phyloP scores from a whole-genome alignment of 495 filamentous ascomycete species.

The Lophium mytilinum region DNA sequence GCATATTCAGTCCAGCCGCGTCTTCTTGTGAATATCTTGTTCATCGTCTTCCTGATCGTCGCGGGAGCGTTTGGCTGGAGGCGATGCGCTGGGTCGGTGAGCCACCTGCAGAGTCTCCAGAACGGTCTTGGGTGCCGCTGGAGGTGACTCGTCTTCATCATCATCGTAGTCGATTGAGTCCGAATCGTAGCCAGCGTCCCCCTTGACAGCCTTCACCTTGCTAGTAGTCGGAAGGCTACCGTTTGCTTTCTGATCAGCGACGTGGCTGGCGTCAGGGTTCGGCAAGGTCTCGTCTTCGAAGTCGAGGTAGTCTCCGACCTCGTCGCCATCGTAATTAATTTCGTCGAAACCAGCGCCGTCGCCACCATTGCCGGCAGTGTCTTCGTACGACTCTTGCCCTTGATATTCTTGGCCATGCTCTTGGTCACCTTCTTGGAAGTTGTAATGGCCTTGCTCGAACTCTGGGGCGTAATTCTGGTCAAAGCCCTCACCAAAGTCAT shows the following conservation, averaged over 20 bases:
- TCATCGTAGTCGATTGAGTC: background rate
- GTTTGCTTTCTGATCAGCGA: background rate
- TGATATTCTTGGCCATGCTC: background rate
- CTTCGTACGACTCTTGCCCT: background rate
- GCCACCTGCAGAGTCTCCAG: background rate
- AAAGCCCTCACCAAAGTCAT: too few relatives aligned
- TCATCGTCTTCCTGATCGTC: background rate
- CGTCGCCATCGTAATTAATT: background rate
- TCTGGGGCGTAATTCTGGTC: too few relatives aligned
- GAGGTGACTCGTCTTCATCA: background rate
- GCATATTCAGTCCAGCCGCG: too few relatives aligned
- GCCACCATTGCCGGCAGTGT: background rate
- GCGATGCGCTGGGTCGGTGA: background rate
- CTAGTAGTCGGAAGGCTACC: background rate
- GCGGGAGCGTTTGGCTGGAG: constrained; percentile 1
- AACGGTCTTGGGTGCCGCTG: background rate
- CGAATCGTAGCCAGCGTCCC: background rate
- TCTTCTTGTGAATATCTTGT: background rate
- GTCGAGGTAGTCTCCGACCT: background rate
- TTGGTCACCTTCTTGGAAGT: background rate
- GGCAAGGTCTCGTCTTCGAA: background rate
- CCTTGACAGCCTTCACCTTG: background rate
- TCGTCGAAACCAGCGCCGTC: background rate
- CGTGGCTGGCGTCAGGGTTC: background rate
- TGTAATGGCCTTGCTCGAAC: too few relatives aligned